Evolutionary conservation across 2,329 filamentous ascomycete species (phyloP).

Genomic region (Knufia fluminis): DNA sequence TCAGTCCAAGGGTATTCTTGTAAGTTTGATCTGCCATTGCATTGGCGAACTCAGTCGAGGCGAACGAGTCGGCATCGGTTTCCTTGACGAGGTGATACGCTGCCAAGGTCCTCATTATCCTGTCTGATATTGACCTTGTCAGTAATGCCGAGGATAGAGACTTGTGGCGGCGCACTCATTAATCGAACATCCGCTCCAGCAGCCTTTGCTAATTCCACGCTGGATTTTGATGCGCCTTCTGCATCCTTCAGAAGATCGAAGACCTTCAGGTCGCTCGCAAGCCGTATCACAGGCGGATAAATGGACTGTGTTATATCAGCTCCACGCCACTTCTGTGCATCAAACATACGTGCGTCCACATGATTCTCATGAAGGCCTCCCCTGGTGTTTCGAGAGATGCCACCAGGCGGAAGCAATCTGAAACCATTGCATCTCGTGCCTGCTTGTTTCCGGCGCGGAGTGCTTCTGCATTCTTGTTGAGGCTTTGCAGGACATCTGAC

Average conservation of each 20-base stretch:
- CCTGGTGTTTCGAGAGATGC: slow-evolving; percentile 7
- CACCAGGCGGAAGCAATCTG: slow-evolving; percentile 8
- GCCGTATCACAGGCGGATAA: slow-evolving; percentile 7
- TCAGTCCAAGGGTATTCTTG: slow-evolving; percentile 15
- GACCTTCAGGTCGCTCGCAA: slow-evolving; percentile 7
- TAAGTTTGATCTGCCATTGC: slow-evolving; percentile 18
- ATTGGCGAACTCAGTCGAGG: slow-evolving; percentile 18
- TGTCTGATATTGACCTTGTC: slow-evolving; percentile 12
- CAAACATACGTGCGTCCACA: slow-evolving; percentile 9
- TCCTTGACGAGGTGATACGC: slow-evolving; percentile 18
- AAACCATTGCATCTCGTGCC: slow-evolving; percentile 8
- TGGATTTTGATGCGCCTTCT: slow-evolving; percentile 7
- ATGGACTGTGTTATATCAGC: slow-evolving; percentile 2
- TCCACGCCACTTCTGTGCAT: not conserved
- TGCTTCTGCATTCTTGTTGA: slow-evolving; percentile 8
- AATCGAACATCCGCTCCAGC: slow-evolving; percentile 7
- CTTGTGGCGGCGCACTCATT: slow-evolving; percentile 4
- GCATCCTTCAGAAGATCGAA: slow-evolving; percentile 4
- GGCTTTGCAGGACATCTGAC: not conserved
- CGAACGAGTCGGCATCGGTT: slow-evolving; percentile 17
- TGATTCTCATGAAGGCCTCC: slow-evolving; percentile 11
- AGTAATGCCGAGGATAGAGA: not conserved
- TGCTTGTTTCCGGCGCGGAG: slow-evolving; percentile 7
- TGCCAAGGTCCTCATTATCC: slow-evolving; percentile 17
- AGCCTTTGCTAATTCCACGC: slow-evolving; percentile 5